Base-by-base conservation (phyloP, 1,284 basidiomycete genomes). In the Violaceomyces palustris region DNA sequence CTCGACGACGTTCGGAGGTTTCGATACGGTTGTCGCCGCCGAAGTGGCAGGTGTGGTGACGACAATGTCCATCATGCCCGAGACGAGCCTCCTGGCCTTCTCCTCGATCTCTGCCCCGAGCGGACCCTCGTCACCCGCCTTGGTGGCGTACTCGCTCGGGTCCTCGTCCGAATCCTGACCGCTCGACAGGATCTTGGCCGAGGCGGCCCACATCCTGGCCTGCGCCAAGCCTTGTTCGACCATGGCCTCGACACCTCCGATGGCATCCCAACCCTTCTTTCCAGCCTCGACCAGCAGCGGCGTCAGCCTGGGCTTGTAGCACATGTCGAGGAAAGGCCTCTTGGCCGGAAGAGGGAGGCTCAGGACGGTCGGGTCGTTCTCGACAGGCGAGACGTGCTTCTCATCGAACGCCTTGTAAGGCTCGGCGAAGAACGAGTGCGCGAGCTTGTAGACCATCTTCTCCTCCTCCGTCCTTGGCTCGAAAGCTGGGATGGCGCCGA, bases 201-300 rank as follows among this genome's bases (percentile, higher is more conserved):
- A 45, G 8, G 61, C 58, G 5, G 61, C 61, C 57, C 56, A 70
- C 69, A 71, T 69, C 11, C 71, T 49, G 17, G 65, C 63, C 50
- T 74, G 73, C 25, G 72, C 69, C 18, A 74, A 43, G 7, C 73
- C 73, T 42, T 74, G 73, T 34, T 74, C 72, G 17, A 74, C 68
- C 73, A 74, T 74, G 8, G 72, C 73, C 41, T 74, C 66, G 5
- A 74, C 54, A 6, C 72, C 73, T 1, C 62, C 63, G 23, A 74
- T 55, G 3, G 50, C 39, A 2, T 39, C 28, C 73, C 73, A 74
- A 12, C 50, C 55, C 6, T 62, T 46, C 3, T 56, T 30, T 1
- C 46, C 36, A 0, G 71, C 73, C 9, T 59, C 50, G n/a, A 40
- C 40, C 26, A 69, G 52, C 21, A 74, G 28, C 1, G 66, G 64